Evolutionary conservation across 2,329 filamentous ascomycete genomes (phyloP).

Genomic region (Penicillium rolfsii): DNA sequence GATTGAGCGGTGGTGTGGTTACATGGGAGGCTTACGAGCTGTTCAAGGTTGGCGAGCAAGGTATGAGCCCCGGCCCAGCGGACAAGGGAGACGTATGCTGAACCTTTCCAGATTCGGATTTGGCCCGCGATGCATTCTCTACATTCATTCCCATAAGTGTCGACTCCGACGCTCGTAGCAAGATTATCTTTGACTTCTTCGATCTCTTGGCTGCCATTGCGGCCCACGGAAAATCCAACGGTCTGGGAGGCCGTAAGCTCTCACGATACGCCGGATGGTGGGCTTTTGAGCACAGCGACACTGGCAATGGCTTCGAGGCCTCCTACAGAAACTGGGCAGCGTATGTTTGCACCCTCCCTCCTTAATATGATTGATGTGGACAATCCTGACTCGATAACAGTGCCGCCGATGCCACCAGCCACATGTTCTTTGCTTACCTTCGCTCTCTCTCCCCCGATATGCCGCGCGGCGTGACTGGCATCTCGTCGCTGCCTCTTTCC

Average conservation of each 20-base stretch:
- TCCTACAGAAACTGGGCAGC: slow-evolving; percentile 87
- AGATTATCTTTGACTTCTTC: slow-evolving; percentile 96
- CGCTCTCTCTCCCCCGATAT: slow-evolving; percentile 84
- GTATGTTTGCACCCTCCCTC: slow-evolving; percentile 52
- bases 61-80: slow-evolving; percentile 51
- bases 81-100: slow-evolving; percentile 23
- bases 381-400: slow-evolving; percentile 53
- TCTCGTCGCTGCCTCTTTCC: slow-evolving; percentile 84
- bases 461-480: slow-evolving; percentile 69
- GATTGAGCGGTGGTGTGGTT: slow-evolving; percentile 86
- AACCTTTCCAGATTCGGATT: slow-evolving; percentile 71
- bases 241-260: slow-evolving; percentile 87
- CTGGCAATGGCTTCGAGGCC: slow-evolving; percentile 87
- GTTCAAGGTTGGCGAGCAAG: slow-evolving; percentile 91
- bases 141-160: slow-evolving; percentile 95
- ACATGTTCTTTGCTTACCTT: slow-evolving; percentile 97
- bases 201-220: slow-evolving; percentile 88
- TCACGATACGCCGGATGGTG: slow-evolving; percentile 97
- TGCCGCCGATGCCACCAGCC: slow-evolving; percentile 92
- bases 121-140: slow-evolving; percentile 90
- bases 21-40: slow-evolving; percentile 97
- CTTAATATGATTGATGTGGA: not conserved
- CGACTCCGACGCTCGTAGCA: slow-evolving; percentile 79
- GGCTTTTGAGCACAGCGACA: slow-evolving; percentile 91
- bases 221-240: slow-evolving; percentile 90